Evolutionary conservation across 768 basidiomycete genomes (phyloP), one percentile per base, ranked within the genome.

Genomic region (Cyclocybe aegerita): DNA sequence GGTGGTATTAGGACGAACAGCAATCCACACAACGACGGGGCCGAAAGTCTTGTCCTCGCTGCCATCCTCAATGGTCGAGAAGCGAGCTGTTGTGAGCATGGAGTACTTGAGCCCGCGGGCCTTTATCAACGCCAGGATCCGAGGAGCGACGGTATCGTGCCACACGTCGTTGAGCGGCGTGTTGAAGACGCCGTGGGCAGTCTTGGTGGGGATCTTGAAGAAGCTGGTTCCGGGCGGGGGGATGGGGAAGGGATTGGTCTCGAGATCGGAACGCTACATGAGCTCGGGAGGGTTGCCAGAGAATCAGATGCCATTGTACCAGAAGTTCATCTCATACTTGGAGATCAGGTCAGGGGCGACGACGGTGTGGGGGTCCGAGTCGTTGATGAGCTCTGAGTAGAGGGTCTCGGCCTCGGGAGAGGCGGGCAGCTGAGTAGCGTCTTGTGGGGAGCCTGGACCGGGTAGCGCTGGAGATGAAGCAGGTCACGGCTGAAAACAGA

Each of bases 21-120:
- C 62, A 49, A 75, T 70, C 72, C 74, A 76, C 2, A 76, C 51
- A 2, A 73, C 67, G 55, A 72, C 48, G 2, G 71, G 73, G 34
- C 73, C 65, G 23, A 23, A 5, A 23, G 23, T 46, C 17, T 46
- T 36, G 7, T 46, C 50, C 29, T 39, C 47, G 50, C 36, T 30
- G 8, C 43, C 43, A 23, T 44, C 43, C 50, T 51, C n/a, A 17
- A 38, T 42, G 53, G 39, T 50, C 41, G 32, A 50, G 17, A 50
- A 43, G 32, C 49, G 49, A 43, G 41, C 49, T 3, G 42, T 43
- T n/a, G 4, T 50, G 41, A 50, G 40, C 31, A 32, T 14, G n/a
- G 49, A 50, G 17, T 50, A 50, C 16, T 35, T 50, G 33, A 50
- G 5, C 1, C 49, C 14, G 23, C 17, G 42, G 29, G 48, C 32